phyloP scores from a whole-genome alignment of 2,329 filamentous ascomycete genomes.

The Bertia moriformis region DNA sequence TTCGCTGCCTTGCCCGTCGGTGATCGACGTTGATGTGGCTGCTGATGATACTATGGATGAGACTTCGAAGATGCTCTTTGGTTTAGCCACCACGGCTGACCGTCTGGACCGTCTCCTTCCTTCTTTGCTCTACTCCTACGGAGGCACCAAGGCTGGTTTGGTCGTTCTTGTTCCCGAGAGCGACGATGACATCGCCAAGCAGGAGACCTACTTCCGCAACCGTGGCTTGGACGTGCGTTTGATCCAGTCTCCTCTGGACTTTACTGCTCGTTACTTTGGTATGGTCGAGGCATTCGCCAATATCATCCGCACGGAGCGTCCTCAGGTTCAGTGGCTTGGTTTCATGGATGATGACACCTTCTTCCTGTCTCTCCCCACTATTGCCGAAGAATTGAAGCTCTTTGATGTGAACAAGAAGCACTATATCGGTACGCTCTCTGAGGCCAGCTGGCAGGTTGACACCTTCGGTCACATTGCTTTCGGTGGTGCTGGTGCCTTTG shows the following conservation, averaged over 20 bases:
- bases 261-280: conserved; percentile 24
- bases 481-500: conserved; percentile 25
- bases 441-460: conserved; percentile 24
- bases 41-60: conserved; percentile 20
- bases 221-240: conserved; percentile 22
- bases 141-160: conserved; percentile 20
- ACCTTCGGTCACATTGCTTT: conserved; percentile 25
- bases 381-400: conserved; percentile 20
- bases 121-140: conserved; percentile 23
- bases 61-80: conserved; percentile 22
- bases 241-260: conserved; percentile 20
- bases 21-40: conserved; percentile 22
- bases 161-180: conserved; percentile 23
- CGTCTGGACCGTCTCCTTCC: conserved; percentile 21
- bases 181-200: conserved; percentile 18
- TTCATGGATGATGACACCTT: conserved; percentile 27
- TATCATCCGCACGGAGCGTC: conserved; percentile 18
- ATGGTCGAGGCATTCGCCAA: conserved; percentile 21
- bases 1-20: conserved; percentile 18
- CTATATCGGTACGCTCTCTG: conserved; percentile 24
- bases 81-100: conserved; percentile 23
- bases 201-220: conserved; percentile 23
- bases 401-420: conserved; percentile 21
- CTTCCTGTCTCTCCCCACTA: conserved; percentile 20
- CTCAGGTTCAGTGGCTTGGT: conserved; percentile 22